Evolutionary conservation across 78 protist genomes (phyloP).

Genomic region (Cavenderia fasciculata): DNA sequence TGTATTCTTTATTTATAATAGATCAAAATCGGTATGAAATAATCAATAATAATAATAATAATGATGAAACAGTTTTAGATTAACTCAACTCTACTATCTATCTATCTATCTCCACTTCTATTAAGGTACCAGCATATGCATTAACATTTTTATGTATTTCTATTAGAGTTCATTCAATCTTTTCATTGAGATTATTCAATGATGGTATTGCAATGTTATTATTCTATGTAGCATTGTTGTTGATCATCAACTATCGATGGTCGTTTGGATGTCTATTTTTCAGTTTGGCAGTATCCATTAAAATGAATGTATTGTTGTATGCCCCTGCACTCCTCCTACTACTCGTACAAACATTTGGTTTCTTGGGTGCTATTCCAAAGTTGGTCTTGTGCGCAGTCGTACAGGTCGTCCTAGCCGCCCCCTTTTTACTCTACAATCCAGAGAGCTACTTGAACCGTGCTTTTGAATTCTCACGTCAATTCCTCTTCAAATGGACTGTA

Average conservation of each 20-base stretch:
- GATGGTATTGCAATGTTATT: conserved; percentile 89
- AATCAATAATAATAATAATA: too few species aligned
- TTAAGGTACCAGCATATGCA: conserved; percentile 71
- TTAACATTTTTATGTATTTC: conserved; percentile 70
- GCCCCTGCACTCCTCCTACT: conserved; percentile 87
- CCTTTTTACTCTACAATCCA: conserved; percentile 84
- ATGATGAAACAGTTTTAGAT: too few species aligned
- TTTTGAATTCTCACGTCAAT: conserved; percentile 88
- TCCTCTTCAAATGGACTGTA: conserved; percentile 92
- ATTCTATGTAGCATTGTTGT: conserved; percentile 63
- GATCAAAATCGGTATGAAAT: not conserved
- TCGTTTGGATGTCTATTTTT: conserved; percentile 77
- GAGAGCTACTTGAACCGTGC: conserved; percentile 74
- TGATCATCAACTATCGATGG: conserved; percentile 60
- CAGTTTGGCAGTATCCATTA: conserved; percentile 88
- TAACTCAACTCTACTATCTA: not conserved
- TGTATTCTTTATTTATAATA: conserved; percentile 51
- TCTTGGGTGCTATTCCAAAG: conserved; percentile 37
- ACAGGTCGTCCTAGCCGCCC: conserved; percentile 83
- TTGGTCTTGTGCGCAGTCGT: conserved; percentile 66
- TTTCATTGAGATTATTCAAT: conserved; percentile 93
- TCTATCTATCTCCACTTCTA: not conserved
- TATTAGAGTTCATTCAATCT: conserved; percentile 92
- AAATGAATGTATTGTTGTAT: conserved; percentile 93
- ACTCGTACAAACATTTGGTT: conserved; percentile 75